Evolutionary conservation across 78 protist species (phyloP).

Genomic region (Thecamonas trahens): DNA sequence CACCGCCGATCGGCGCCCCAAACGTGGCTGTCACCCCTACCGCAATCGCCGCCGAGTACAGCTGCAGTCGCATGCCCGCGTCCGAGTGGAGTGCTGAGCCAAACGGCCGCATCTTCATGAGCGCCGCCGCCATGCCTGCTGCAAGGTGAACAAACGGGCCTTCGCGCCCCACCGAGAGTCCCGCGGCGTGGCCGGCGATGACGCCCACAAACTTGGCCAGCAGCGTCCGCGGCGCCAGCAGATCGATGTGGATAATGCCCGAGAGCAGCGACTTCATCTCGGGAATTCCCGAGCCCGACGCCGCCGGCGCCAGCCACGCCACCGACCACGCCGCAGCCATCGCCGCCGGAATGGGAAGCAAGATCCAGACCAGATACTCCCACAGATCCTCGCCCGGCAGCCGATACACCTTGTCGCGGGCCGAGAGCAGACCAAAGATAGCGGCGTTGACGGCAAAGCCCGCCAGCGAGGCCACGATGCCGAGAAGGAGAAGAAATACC

Average conservation of each 20-base stretch:
- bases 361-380: too few species aligned
- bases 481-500: too few species aligned
- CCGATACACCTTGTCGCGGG: too few species aligned
- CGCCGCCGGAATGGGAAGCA: too few species aligned
- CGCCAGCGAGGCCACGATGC: too few species aligned
- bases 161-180: constrained; percentile 69
- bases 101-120: too few species aligned
- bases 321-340: too few species aligned
- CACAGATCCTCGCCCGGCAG: too few species aligned
- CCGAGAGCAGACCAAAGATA: too few species aligned
- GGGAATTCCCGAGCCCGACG: constrained; percentile 71
- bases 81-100: too few species aligned
- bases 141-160: constrained; percentile 82
- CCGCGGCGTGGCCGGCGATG: constrained; percentile 4
- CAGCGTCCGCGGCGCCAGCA: background rate
- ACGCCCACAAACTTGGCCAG: constrained; percentile 8
- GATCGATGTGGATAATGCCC: constrained; percentile 29
- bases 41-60: constrained; percentile 64
- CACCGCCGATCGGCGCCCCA: constrained; percentile 83
- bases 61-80: constrained; percentile 32
- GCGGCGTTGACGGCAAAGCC: too few species aligned
- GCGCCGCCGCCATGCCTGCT: constrained; percentile 27
- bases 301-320: too few species aligned
- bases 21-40: constrained; percentile 69
- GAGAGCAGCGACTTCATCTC: constrained; percentile 68